Conservation (phyloP, 2,329 filamentous ascomycete genomes). For the Gaeumannomyces tritici region DNA sequence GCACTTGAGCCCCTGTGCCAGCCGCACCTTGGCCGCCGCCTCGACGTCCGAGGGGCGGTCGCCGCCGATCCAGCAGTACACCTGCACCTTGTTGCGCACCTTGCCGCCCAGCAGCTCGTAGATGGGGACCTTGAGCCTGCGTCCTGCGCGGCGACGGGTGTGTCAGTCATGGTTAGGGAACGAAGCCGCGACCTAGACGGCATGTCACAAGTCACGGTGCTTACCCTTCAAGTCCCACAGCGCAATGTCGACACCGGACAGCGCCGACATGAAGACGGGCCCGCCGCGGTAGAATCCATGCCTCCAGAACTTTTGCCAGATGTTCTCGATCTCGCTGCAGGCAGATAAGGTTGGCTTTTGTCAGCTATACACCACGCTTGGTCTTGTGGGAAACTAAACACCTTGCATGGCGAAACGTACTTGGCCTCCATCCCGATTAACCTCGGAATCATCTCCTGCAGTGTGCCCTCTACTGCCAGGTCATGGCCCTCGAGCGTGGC, state of each 20-base stretch:
- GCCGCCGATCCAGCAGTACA: conserved; percentile 63
- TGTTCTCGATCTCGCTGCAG: conserved; percentile 55
- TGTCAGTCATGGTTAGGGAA: not conserved
- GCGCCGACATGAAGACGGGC: conserved; percentile 61
- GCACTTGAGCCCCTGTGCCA: conserved; percentile 44
- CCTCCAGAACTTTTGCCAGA: conserved; percentile 59
- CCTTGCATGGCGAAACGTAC: conserved; percentile 22
- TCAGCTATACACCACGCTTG: not conserved
- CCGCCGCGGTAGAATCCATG: conserved; percentile 61
- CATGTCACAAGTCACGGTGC: not conserved
- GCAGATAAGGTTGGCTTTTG: not conserved
- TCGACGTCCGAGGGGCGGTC: conserved; percentile 55
- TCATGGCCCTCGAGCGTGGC: conserved; percentile 57
- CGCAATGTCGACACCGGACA: conserved; percentile 63
- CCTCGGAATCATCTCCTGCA: conserved; percentile 49
- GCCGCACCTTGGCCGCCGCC: conserved; percentile 36
- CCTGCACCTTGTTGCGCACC: conserved; percentile 51
- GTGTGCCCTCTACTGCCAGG: conserved; percentile 54
- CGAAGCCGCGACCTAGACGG: too few relatives aligned
- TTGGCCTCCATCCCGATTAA: conserved; percentile 54
- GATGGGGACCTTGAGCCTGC: conserved; percentile 39
- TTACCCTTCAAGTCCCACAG: conserved; percentile 57
- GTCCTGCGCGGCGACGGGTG: not conserved
- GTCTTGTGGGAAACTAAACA: not conserved
- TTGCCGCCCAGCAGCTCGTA: conserved; percentile 59